Evolutionary conservation across 441 rosid species (phyloP), one percentile per base, ranked within the genome.

Genomic region (Pelargonium citronellum): DNA sequence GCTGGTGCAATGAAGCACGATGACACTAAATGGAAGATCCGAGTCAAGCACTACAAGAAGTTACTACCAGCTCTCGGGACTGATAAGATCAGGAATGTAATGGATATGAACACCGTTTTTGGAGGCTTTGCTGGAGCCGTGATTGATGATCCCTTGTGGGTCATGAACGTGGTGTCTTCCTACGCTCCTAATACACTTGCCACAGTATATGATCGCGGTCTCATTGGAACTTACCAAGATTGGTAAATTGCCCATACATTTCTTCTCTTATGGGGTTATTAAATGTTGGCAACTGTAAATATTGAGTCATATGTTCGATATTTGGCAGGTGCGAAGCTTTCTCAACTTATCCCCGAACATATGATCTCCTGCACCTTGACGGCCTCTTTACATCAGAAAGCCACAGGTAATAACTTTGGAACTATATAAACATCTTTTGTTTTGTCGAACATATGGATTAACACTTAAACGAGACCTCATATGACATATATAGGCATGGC

Each of bases 341-440:
- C 81, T 95, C 99, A 7, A 91, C 99, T 0, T 95, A 95, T 79
- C 97, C 99, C 70, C 84, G 99, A 67, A 91, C 97, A 8, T 95
- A 95, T 65, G 97, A 95, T 79, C 90, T 95, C 63, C 96, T 91
- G 66, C 99, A 95, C 80, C 86, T 95, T 12, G 96, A 90, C 74
- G 94, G 96, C 30, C 84, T 91, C 63, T 89, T 91, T 67, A 95
- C 94, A 51, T 80, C 89, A 11, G 99, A 94, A 77, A 89, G 88
- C 83, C 96, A 94, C 73, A 85, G 97, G 97, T 91, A 80, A 78
- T 67, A 66, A 9, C 6, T 2, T 53, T n/a, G 2, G 60, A 43
- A 43, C 10, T 43, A 43, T 43, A 34, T 34, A 4, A 34, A 34
- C 39, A 5, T 34, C 39, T 34, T 4, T 34, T 4, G 39, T 34